Base-by-base conservation (phyloP, 2,329 filamentous ascomycete species). In the Ophioceras dolichostomum region DNA sequence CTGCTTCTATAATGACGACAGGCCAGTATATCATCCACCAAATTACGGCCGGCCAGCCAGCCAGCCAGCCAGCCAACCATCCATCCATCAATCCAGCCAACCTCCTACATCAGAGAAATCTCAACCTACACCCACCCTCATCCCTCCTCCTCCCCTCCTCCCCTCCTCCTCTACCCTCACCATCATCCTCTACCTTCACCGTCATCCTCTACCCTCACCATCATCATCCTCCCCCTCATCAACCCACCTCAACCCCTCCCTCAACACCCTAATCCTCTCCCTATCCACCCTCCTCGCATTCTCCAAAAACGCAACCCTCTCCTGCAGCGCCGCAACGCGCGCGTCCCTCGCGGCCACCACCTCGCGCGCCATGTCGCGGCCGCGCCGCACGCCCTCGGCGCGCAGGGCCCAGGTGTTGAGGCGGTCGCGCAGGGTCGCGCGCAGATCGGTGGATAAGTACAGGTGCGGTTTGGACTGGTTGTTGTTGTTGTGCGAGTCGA, bases 301-400 rank as follows among this genome's bases (percentile, higher is more conserved):
- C 43, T 48, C 45, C 14, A 50, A 38, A 14, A 27, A 19, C 2
- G 16, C 39, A 5, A 47, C 38, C 10, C 37, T 40, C 18, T 32
- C 43, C 42, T 41, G 39, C 21, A 50, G 40, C 37, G 41, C 40
- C 1, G 32, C 41, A 8, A 47, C 36, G 17, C 32, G 26, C 12
- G 49, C 49, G 21, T 89, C 79, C 44, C 77, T 78, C 4, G 67
- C 64, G 49, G 73, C 76, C 24, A 84, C 50, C 4, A 68, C 70
- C 8, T 70, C 54, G n/a, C 83, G 61, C 4, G 39, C 38, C 22
- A 39, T 33, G 13, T 48, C 43, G 4, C 46, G 41, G 5, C 37
- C 42, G 3, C 37, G 35, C 36, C 44, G 35, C 12, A 46, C 33
- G 5, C 47, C 44, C 13, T 35, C 32, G n/a, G 33, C 35, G 17